Evolutionary conservation across 2,329 filamentous ascomycete genomes (phyloP).

Genomic region (Neonectria coccinea): DNA sequence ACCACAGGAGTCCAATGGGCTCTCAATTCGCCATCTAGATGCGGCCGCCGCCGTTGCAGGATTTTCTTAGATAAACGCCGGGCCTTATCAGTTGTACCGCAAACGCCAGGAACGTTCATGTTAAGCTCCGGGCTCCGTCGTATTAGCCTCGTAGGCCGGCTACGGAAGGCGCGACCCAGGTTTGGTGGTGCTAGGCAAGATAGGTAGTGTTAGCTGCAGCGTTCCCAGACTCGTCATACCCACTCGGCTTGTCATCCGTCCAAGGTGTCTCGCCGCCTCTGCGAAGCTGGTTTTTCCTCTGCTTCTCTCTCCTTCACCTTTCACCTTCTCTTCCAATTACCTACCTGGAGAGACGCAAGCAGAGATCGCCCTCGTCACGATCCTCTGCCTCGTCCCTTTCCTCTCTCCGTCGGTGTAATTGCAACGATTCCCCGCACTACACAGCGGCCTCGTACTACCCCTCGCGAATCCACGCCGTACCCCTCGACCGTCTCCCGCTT

Average conservation of each 20-base stretch:
- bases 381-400: conserved; percentile 11
- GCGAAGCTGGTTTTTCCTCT: conserved; percentile 31
- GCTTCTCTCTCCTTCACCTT: conserved; percentile 27
- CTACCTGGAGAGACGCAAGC: conserved; percentile 5
- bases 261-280: conserved; percentile 34
- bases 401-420: conserved; percentile 17
- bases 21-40: conserved; percentile 29
- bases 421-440: conserved; percentile 27
- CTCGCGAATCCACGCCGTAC: conserved; percentile 5
- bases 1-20: conserved; percentile 26
- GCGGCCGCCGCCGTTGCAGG: conserved; percentile 35
- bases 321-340: conserved; percentile 4
- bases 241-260: conserved; percentile 40
- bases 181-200: not conserved
- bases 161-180: conserved; percentile 19
- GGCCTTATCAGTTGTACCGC: conserved; percentile 25
- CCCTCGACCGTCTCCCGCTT: conserved; percentile 28
- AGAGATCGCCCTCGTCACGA: conserved; percentile 4
- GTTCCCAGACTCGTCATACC: conserved; percentile 38
- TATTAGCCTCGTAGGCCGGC: conserved; percentile 9
- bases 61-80: conserved; percentile 23
- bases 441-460: conserved; percentile 22
- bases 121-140: conserved; percentile 16
- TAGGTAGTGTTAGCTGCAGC: conserved; percentile 30
- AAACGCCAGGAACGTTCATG: conserved; percentile 17